Percentiles rank a stretch among this genome's conserved stretches.
phyloP scores from a whole-genome alignment of 805 yeast species.

The Cyberlindnera amylophila region DNA sequence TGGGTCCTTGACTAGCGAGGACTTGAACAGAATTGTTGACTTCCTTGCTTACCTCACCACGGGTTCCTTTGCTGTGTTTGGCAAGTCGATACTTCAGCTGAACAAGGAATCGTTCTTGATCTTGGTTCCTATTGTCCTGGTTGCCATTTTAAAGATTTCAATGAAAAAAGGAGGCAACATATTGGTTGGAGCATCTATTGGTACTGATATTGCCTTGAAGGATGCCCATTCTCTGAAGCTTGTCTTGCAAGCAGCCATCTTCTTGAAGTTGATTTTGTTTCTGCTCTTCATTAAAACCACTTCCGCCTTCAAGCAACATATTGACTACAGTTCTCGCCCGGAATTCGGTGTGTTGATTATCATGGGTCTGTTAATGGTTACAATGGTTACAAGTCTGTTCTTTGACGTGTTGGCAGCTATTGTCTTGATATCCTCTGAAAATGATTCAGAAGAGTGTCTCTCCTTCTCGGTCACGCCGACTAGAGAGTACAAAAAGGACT shows the following conservation, averaged over 20 bases:
- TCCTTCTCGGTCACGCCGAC: background rate
- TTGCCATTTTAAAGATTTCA: slow-evolving; percentile 5
- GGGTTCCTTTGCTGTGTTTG: slow-evolving; percentile 14
- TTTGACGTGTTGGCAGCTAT: slow-evolving; percentile 1
- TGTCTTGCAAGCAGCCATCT: slow-evolving; percentile 2
- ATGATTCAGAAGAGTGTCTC: background rate
- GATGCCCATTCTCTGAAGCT: background rate
- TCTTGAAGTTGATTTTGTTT: slow-evolving; percentile 8
- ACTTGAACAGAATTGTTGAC: slow-evolving; percentile 4
- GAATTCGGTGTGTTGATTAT: slow-evolving; percentile 11
- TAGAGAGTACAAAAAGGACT: background rate
- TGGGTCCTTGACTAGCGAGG: slow-evolving; percentile 7
- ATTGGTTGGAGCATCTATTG: slow-evolving; percentile 2
- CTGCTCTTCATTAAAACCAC: slow-evolving; percentile 6
- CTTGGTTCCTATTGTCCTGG: slow-evolving; percentile 9
- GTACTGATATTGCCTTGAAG: background rate
- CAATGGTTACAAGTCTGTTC: slow-evolving; percentile 8
- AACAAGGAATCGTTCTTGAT: slow-evolving; percentile 15
- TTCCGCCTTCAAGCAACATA: slow-evolving; percentile 2
- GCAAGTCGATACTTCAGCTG: slow-evolving; percentile 12
- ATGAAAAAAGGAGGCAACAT: slow-evolving; percentile 4
- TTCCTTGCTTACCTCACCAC: slow-evolving; percentile 8
- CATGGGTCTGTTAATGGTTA: slow-evolving; percentile 12
- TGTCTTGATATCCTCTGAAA: background rate
- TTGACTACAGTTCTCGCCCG: slow-evolving; percentile 3